Percentiles rank a stretch among this genome's conserved stretches.
Conservation (phyloP, 352 stramenopile genomes). For the Aphanomyces cochlioides region DNA sequence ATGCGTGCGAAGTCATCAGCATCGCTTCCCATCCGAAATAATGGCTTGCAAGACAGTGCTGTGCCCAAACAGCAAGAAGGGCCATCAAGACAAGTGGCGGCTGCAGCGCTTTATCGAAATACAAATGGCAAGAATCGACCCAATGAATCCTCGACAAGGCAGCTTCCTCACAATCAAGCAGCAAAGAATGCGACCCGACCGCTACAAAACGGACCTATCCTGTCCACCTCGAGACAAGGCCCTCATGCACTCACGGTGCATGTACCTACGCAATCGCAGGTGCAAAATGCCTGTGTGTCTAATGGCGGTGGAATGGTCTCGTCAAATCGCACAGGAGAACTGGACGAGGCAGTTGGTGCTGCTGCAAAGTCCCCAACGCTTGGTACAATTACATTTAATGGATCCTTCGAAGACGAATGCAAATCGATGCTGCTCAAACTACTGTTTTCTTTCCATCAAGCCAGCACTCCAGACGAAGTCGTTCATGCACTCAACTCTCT, state of each 20-base stretch:
- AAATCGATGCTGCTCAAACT: slow-evolving; percentile 25
- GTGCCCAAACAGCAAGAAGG: neutral
- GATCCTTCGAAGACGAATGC: slow-evolving; percentile 19
- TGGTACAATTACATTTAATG: slow-evolving; percentile 7
- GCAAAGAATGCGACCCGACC: too few species aligned
- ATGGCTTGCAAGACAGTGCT: too few species aligned
- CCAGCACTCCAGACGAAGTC: slow-evolving; percentile 22
- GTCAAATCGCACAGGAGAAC: neutral
- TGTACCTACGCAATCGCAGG: slow-evolving; percentile 1
- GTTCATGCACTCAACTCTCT: slow-evolving; percentile 9
- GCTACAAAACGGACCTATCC: too few species aligned
- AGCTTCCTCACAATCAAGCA: too few species aligned
- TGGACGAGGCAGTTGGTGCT: too few species aligned
- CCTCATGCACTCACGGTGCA: slow-evolving; percentile 5
- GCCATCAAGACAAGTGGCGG: slow-evolving; percentile 2
- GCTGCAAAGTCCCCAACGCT: neutral
- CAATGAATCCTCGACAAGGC: too few species aligned
- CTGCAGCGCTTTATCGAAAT: slow-evolving; percentile 8
- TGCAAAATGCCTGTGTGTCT: neutral
- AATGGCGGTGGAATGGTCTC: neutral
- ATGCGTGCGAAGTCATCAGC: too few species aligned
- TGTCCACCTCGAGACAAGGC: too few species aligned
- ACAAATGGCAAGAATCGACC: too few species aligned
- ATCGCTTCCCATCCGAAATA: too few species aligned
- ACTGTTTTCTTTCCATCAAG: slow-evolving; percentile 24